A percentile compares a stretch with the other conserved stretches of the same genome.
These are phyloP conservation scores for Astrephomene gubernaculifera DNA, from an alignment of 139 green algal genomes.

Conservation along the genomic window DNA sequence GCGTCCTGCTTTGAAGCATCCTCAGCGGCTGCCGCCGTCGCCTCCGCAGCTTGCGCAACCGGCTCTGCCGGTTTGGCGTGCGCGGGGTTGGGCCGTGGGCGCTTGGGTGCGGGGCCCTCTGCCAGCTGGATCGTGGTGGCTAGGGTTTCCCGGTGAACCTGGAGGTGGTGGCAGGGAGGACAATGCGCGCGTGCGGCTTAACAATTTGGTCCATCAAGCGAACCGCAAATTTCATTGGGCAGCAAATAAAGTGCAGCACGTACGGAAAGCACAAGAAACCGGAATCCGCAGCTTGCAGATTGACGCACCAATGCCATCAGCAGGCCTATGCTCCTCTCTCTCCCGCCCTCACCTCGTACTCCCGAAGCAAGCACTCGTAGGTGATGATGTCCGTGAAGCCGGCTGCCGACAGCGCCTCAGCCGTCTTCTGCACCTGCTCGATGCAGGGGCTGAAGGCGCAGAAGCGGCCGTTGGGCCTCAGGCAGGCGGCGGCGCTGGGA, in stretches of 20 bases:
- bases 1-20: not conserved
- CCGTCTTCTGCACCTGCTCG: slow-evolving; percentile 95
- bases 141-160: slow-evolving; percentile 16
- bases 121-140: not conserved
- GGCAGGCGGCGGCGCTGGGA: slow-evolving; percentile 54
- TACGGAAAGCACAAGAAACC: too few species aligned
- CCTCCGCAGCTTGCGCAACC: not conserved
- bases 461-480: slow-evolving; percentile 70
- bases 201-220: too few species aligned
- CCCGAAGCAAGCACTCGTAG: slow-evolving; percentile 88
- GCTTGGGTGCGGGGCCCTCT: not conserved
- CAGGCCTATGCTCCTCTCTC: not conserved
- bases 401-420: slow-evolving; percentile 65
- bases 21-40: not conserved
- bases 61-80: not conserved
- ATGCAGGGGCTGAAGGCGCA: slow-evolving; percentile 99
- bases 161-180: not conserved
- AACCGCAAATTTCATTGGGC: too few species aligned
- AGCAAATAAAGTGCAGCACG: too few species aligned
- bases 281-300: too few species aligned
- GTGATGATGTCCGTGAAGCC: slow-evolving; percentile 82
- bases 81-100: not conserved
- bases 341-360: slow-evolving; percentile 76
- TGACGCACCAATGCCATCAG: not conserved
- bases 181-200: too few species aligned